Conservation (phyloP, 2,329 filamentous ascomycete genomes). For the Ambrosiella cleistominuta region DNA sequence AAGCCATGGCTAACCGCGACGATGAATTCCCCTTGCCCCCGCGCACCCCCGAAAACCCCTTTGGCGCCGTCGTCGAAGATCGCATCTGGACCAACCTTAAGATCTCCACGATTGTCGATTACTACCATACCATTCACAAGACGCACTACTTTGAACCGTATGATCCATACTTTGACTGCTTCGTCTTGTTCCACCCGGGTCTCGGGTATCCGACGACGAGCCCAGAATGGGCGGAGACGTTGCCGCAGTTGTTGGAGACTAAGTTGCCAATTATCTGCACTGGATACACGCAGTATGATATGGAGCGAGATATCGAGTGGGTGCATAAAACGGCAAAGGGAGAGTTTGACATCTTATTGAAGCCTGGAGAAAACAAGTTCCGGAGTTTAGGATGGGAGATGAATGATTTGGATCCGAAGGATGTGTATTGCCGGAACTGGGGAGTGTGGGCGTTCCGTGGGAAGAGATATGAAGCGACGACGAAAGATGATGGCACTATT, state of each 20-base stretch:
- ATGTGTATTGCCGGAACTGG: constrained; percentile 92
- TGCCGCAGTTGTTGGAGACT: constrained; percentile 80
- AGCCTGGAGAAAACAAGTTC: constrained; percentile 89
- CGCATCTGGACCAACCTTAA: constrained; percentile 78
- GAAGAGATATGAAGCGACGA: constrained; percentile 60
- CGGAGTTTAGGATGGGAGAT: constrained; percentile 90
- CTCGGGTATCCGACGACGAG: constrained; percentile 84
- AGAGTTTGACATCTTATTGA: constrained; percentile 79
- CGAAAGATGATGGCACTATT: constrained; percentile 24
- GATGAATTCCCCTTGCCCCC: constrained; percentile 80
- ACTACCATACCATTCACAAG: constrained; percentile 91
- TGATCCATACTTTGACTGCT: constrained; percentile 96
- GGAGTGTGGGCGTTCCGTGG: constrained; percentile 93
- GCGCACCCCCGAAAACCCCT: constrained; percentile 72
- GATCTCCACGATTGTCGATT: constrained; percentile 93
- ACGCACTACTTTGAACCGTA: constrained; percentile 83
- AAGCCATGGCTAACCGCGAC: constrained; percentile 89
- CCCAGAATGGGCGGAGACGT: constrained; percentile 83
- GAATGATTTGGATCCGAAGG: constrained; percentile 86
- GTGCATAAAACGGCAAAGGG: constrained; percentile 69
- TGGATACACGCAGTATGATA: constrained; percentile 88
- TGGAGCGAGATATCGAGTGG: constrained; percentile 84
- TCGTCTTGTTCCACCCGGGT: constrained; percentile 92
- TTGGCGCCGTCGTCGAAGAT: constrained; percentile 85
- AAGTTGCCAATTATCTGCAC: constrained; percentile 90